Percentiles rank a stretch among this genome's conserved stretches.
Evolutionary conservation across 148 eudicot genomes (phyloP).

Genomic region (Rhododendron mucronatum): DNA sequence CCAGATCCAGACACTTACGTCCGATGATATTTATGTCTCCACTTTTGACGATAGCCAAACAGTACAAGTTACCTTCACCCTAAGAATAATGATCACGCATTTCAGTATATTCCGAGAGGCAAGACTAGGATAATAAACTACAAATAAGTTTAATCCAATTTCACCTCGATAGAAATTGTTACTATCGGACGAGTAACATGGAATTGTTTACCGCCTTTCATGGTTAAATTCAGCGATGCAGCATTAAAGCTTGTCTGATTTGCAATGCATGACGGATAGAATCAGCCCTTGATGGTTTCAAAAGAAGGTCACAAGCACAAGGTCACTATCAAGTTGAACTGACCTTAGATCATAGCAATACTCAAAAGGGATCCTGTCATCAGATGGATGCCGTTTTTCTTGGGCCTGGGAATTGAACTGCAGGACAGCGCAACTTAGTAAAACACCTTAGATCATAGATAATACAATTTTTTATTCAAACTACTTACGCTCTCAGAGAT

Average conservation of each 20-base stretch:
- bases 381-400: conserved; percentile 30
- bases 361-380: conserved; percentile 36
- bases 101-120: conserved; percentile 3
- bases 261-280: conserved; percentile 37
- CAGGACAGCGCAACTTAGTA: conserved; percentile 11
- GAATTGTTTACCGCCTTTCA: conserved; percentile 62
- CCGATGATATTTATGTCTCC: conserved; percentile 56
- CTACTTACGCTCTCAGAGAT: conserved; percentile 57
- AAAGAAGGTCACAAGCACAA: background rate
- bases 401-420: conserved; percentile 53
- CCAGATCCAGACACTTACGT: conserved; percentile 34
- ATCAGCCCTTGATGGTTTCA: background rate
- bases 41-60: conserved; percentile 60
- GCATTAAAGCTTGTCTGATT: conserved; percentile 18
- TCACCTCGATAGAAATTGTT: conserved; percentile 23
- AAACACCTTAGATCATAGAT: background rate
- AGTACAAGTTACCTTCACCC: conserved; percentile 36
- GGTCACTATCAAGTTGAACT: background rate
- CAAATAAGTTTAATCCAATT: background rate
- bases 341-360: conserved; percentile 55
- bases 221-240: conserved; percentile 58
- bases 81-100: conserved; percentile 14
- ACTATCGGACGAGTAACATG: conserved; percentile 33
- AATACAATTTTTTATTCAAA: background rate
- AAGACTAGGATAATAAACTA: background rate